A percentile compares a stretch with the other conserved stretches of the same genome.
phyloP scores from a whole-genome alignment of 2,329 filamentous ascomycete genomes.

The Alternaria atra region DNA sequence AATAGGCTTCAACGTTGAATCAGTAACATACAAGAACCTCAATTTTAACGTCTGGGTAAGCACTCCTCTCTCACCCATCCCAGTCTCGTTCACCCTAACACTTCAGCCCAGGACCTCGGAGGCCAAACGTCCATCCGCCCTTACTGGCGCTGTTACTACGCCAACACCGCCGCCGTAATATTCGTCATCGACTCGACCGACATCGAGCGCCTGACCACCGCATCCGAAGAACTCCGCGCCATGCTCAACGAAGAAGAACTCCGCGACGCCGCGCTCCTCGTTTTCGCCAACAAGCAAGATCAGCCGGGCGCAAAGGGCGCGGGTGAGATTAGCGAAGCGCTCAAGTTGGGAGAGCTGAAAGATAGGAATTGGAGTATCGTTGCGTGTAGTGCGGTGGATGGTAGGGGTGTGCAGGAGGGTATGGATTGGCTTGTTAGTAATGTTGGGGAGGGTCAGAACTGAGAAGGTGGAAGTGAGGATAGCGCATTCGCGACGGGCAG shows the following conservation, averaged over 20 bases:
- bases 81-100: not conserved
- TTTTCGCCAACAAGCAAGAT: slow-evolving; percentile 99
- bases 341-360: slow-evolving; percentile 87
- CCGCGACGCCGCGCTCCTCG: slow-evolving; percentile 87
- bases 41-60: slow-evolving; percentile 98
- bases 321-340: slow-evolving; percentile 92
- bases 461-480: not conserved
- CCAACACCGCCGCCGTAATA: slow-evolving; percentile 96
- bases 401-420: slow-evolving; percentile 91
- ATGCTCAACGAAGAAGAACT: slow-evolving; percentile 99
- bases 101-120: slow-evolving; percentile 75
- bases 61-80: slow-evolving; percentile 13
- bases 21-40: slow-evolving; percentile 96
- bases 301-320: slow-evolving; percentile 96
- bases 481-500: not conserved
- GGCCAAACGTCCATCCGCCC: slow-evolving; percentile 98
- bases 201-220: slow-evolving; percentile 92
- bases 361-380: slow-evolving; percentile 99
- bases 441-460: slow-evolving; percentile 15
- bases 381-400: slow-evolving; percentile 95
- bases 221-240: slow-evolving; percentile 87
- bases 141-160: slow-evolving; percentile 99
- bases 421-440: slow-evolving; percentile 98
- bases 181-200: slow-evolving; percentile 99
- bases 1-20: slow-evolving; percentile 99